Percentiles rank a stretch among this genome's conserved stretches.
phyloP scores from a whole-genome alignment of 768 basidiomycete genomes.

The Tulasnella sp. region DNA sequence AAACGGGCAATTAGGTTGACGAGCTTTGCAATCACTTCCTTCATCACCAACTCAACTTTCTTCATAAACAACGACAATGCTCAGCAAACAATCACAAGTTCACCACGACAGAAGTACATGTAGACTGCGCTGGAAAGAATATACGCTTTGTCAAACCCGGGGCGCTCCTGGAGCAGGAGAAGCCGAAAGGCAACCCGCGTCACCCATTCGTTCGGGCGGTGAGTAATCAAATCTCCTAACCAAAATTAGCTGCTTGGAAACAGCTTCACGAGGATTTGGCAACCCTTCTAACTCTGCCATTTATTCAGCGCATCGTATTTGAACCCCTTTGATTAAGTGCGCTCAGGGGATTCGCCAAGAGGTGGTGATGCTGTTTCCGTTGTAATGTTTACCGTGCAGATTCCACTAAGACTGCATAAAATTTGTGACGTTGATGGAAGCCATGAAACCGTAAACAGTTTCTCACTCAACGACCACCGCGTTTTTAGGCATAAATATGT shows the following conservation, averaged over 20 bases:
- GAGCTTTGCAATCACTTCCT: neutral
- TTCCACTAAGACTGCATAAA: no score
- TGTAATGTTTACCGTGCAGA: no score
- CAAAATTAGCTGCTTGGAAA: neutral
- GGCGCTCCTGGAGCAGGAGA: neutral
- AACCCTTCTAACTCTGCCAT: neutral
- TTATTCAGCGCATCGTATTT: neutral
- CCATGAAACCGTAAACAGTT: no score
- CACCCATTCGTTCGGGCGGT: neutral
- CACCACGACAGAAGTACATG: neutral
- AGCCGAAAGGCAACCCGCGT: neutral
- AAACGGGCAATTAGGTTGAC: neutral
- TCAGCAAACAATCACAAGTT: neutral
- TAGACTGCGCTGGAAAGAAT: neutral
- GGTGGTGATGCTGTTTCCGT: no score
- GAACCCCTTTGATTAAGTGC: neutral
- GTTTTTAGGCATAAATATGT: no score
- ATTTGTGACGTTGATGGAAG: no score
- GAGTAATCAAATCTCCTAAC: neutral
- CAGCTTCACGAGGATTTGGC: neutral
- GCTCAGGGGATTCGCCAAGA: no score
- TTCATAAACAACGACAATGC: neutral
- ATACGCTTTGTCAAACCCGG: conserved; percentile 1
- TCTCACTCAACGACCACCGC: no score
- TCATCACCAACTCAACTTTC: neutral